Evolutionary conservation across 177 flowering plant species (phyloP).

Genomic region (Telopea speciosissima): DNA sequence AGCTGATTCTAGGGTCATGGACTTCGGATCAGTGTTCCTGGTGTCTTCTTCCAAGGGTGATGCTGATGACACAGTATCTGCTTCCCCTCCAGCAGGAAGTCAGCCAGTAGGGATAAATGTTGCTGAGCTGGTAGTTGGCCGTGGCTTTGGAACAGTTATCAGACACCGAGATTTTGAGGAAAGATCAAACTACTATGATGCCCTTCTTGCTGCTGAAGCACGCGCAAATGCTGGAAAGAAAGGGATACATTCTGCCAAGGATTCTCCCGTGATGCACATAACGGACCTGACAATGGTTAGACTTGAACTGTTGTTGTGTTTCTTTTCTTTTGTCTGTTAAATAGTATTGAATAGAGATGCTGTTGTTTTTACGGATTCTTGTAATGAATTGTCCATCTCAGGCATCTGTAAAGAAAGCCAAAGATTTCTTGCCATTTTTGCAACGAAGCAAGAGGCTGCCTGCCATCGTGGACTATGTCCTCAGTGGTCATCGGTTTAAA

Average conservation of each 20-base stretch:
- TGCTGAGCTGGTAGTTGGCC: constrained; percentile 72
- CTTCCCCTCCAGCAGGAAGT: constrained; percentile 29
- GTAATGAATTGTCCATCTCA: constrained; percentile 18
- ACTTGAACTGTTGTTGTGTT: not conserved
- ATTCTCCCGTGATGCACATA: constrained; percentile 79
- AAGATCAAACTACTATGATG: constrained; percentile 87
- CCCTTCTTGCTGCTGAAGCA: constrained; percentile 82
- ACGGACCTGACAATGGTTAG: constrained; percentile 70
- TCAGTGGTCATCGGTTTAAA: constrained; percentile 97
- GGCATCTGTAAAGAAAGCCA: constrained; percentile 81
- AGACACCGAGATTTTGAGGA: constrained; percentile 96
- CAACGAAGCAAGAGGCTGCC: constrained; percentile 70
- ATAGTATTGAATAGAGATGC: not conserved
- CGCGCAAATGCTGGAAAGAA: constrained; percentile 76
- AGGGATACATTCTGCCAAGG: constrained; percentile 81
- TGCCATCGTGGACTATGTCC: constrained; percentile 92
- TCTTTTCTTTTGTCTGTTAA: not conserved
- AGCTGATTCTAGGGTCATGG: constrained; percentile 82
- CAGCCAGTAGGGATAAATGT: constrained; percentile 60
- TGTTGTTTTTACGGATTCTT: not conserved
- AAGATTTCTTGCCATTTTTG: constrained; percentile 84
- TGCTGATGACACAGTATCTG: constrained; percentile 43
- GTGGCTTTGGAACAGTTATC: constrained; percentile 85
- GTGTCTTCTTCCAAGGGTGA: constrained; percentile 49
- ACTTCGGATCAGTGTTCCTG: constrained; percentile 90